Base-by-base conservation (phyloP, 192 early-diverging fungal genomes). In the Coemansia erecta region DNA sequence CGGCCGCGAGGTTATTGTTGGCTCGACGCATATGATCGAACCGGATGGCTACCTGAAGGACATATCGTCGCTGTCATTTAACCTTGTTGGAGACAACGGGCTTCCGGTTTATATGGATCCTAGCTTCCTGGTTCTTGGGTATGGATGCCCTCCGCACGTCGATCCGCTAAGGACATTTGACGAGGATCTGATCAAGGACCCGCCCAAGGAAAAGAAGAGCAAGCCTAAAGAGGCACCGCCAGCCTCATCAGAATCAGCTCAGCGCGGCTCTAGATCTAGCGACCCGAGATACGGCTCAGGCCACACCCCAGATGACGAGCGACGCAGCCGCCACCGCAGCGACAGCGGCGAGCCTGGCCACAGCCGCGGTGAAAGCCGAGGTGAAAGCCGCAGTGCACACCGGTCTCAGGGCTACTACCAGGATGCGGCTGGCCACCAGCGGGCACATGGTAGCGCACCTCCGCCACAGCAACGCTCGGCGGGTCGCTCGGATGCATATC, bases 1-100 rank as follows among this genome's bases (percentile, higher is more conserved):
- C 39, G 73, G 65, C n/a, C 66, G 70, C 44, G 79, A 81, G 57
- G 73, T 81, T 11, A 56, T 76, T 42, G 47, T 81, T 10, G 79
- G 79, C 8, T 75, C 79, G 1, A 81, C 79, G 11, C 66, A 76
- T 35, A 40, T 81, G 35, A 35, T 73, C n/a, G 68, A 66, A 42
- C 79, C 79, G n/a, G 59, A 58, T n/a, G 52, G 43, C n/a, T 81
- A 69, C 33, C 50, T 81, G 47, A 59, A 68, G 42, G 73, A 81
- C 26, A 52, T 77, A 4, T 64, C 74, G 15, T 63, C 78, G 59
- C 68, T 80, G 18, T 61, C 72, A 12, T 80, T 75, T 61, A 70
- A 79, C 57, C 54, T 79, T 14, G 61, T 66, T 37, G 77, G 55
- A 28, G 54, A 57, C 14, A 26, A 62, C n/a, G 70, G 70, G 19